phyloP scores from a whole-genome alignment of 2,329 filamentous ascomycete genomes.

The Zymoseptoria passerinii region DNA sequence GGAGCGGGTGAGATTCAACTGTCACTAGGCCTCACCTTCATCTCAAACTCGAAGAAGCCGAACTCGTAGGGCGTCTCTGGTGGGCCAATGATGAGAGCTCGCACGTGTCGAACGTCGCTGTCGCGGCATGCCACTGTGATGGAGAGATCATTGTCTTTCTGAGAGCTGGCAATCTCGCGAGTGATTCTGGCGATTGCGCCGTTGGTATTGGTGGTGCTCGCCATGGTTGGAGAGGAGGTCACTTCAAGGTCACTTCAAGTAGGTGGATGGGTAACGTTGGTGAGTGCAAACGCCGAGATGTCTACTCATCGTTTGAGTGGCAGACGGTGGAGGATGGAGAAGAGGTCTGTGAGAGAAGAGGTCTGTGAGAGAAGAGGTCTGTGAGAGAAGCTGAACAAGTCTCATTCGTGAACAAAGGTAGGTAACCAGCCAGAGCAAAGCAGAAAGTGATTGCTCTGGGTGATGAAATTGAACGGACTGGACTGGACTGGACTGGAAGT shows the following conservation, averaged over 20 bases:
- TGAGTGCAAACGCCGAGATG: not conserved
- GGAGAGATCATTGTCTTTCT: slow-evolving; percentile 75
- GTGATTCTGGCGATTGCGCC: slow-evolving; percentile 26
- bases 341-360: not conserved
- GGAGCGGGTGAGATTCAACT: not conserved
- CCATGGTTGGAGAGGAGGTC: slow-evolving; percentile 9
- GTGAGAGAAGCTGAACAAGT: not conserved
- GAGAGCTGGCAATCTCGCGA: slow-evolving; percentile 78
- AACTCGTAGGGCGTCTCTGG: slow-evolving; percentile 87
- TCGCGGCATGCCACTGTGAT: slow-evolving; percentile 83
- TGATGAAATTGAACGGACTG: not conserved
- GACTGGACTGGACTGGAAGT: not conserved
- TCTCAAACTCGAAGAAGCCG: slow-evolving; percentile 80
- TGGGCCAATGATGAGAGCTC: slow-evolving; percentile 81
- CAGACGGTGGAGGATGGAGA: not conserved
- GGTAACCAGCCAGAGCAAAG: not conserved
- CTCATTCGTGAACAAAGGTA: not conserved
- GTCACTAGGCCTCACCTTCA: slow-evolving; percentile 10
- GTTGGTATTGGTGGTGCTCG: slow-evolving; percentile 21
- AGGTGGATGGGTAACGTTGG: not conserved
- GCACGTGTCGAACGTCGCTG: slow-evolving; percentile 78
- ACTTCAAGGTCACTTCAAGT: not conserved
- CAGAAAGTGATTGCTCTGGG: not conserved
- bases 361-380: not conserved
- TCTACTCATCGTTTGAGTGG: not conserved